Evolutionary conservation across 495 filamentous ascomycete genomes (phyloP).

Genomic region (Daldinia childiae): DNA sequence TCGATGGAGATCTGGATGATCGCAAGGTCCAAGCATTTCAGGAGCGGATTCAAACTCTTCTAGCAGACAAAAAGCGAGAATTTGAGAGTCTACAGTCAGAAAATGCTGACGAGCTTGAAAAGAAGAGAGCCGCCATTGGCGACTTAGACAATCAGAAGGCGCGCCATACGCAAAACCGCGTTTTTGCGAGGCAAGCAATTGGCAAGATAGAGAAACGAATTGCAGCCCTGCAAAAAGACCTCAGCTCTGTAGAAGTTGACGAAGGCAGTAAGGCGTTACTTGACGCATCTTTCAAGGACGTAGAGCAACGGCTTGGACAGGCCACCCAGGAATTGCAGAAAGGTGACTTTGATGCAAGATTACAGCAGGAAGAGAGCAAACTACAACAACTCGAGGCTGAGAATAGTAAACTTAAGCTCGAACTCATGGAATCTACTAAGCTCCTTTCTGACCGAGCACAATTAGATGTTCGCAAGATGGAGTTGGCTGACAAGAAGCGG

Average conservation of each 20-base stretch:
- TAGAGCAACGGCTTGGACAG: slow-evolving; percentile 67
- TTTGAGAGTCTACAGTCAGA: slow-evolving; percentile 78
- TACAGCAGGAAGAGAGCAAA: slow-evolving; percentile 67
- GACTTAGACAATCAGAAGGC: slow-evolving; percentile 74
- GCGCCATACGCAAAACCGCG: slow-evolving; percentile 73
- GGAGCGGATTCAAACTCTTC: slow-evolving; percentile 74
- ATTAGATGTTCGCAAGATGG: slow-evolving; percentile 79
- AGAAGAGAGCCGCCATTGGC: slow-evolving; percentile 71
- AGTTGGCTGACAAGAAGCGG: slow-evolving; percentile 73
- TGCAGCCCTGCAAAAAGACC: slow-evolving; percentile 66
- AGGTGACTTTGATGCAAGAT: slow-evolving; percentile 73
- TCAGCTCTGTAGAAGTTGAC: slow-evolving; percentile 77
- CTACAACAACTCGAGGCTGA: slow-evolving; percentile 74
- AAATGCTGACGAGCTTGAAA: slow-evolving; percentile 73
- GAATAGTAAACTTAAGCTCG: slow-evolving; percentile 71
- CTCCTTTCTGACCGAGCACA: slow-evolving; percentile 81
- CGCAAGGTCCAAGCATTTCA: slow-evolving; percentile 78
- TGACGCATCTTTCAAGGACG: slow-evolving; percentile 75
- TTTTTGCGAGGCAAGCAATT: slow-evolving; percentile 73
- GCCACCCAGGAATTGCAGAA: slow-evolving; percentile 67
- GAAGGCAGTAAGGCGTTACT: slow-evolving; percentile 82
- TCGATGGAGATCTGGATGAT: slow-evolving; percentile 80
- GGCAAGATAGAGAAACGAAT: slow-evolving; percentile 73
- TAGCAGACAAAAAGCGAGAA: slow-evolving; percentile 78
- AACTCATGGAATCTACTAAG: slow-evolving; percentile 81